phyloP scores from a whole-genome alignment of 2,329 filamentous ascomycete species.

The Arachnomyces sp. region DNA sequence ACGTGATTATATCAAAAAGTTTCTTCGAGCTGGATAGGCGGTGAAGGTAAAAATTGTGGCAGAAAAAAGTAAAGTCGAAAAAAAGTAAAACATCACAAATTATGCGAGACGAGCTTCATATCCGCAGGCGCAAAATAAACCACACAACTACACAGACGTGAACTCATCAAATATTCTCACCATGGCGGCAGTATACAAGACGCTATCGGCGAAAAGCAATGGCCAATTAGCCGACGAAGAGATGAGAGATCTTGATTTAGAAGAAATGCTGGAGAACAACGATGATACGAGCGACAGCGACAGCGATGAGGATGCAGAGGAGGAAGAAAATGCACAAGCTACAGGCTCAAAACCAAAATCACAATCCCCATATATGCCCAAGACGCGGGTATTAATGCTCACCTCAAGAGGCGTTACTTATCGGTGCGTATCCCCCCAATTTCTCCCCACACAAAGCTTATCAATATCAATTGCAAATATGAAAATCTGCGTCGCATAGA shows the following conservation, averaged over 20 bases:
- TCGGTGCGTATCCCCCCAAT: slow-evolving; percentile 46
- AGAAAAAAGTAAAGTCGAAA: too few relatives aligned
- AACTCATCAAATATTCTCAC: slow-evolving; percentile 1
- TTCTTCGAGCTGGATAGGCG: too few relatives aligned
- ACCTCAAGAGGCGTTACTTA: slow-evolving; percentile 89
- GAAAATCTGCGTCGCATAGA: neutral
- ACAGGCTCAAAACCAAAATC: slow-evolving; percentile 10
- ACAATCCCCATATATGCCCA: slow-evolving; percentile 26
- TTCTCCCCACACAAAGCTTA: neutral
- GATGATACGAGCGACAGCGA: slow-evolving; percentile 21
- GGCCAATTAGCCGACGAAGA: slow-evolving; percentile 3
- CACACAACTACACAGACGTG: too few relatives aligned
- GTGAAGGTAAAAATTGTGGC: too few relatives aligned
- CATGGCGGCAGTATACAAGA: slow-evolving; percentile 52
- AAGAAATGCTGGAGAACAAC: slow-evolving; percentile 13
- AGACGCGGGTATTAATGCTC: slow-evolving; percentile 69
- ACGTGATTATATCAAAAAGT: too few relatives aligned
- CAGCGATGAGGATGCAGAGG: slow-evolving; percentile 56
- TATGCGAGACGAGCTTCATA: too few relatives aligned
- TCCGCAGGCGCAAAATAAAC: too few relatives aligned
- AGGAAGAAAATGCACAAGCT: slow-evolving; percentile 11
- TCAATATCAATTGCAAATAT: neutral
- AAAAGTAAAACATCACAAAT: too few relatives aligned
- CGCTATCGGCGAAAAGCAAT: slow-evolving; percentile 33
- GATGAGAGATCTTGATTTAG: slow-evolving; percentile 10